phyloP scores from a whole-genome alignment of 345 rosid species.

The Syzygium oleosum region DNA sequence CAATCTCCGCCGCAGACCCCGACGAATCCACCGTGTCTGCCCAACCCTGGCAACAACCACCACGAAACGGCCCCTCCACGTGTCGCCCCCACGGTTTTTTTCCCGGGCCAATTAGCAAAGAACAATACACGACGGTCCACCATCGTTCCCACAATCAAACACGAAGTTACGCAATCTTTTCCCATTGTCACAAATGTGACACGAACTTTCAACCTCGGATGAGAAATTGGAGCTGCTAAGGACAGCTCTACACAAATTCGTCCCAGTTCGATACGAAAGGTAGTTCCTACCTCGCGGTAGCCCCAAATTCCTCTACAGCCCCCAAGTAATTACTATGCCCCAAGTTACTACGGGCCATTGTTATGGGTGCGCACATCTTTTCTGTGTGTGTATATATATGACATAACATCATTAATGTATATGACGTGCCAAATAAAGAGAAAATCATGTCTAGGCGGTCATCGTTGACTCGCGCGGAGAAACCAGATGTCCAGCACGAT shows the following conservation, averaged over 20 bases:
- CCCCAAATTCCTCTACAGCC: neutral
- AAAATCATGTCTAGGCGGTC: neutral
- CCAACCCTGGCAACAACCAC: slow-evolving; percentile 40
- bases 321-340: neutral
- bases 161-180: neutral
- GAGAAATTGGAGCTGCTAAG: too few relatives aligned
- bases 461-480: neutral
- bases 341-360: neutral
- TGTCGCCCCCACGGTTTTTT: neutral
- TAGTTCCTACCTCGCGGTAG: neutral
- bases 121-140: neutral
- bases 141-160: neutral
- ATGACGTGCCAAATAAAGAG: neutral
- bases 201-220: neutral
- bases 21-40: slow-evolving; percentile 62
- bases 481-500: neutral
- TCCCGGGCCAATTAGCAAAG: neutral
- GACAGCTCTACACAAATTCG: neutral
- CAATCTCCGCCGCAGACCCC: slow-evolving; percentile 30
- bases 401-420: neutral
- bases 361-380: neutral
- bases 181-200: neutral
- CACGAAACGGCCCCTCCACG: neutral
- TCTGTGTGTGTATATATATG: neutral
- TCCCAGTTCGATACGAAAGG: rapidly evolving